A percentile compares a stretch with the other conserved stretches of the same genome.
phyloP scores from a whole-genome alignment of 768 basidiomycete genomes.

The Glaciozyma antarctica region DNA sequence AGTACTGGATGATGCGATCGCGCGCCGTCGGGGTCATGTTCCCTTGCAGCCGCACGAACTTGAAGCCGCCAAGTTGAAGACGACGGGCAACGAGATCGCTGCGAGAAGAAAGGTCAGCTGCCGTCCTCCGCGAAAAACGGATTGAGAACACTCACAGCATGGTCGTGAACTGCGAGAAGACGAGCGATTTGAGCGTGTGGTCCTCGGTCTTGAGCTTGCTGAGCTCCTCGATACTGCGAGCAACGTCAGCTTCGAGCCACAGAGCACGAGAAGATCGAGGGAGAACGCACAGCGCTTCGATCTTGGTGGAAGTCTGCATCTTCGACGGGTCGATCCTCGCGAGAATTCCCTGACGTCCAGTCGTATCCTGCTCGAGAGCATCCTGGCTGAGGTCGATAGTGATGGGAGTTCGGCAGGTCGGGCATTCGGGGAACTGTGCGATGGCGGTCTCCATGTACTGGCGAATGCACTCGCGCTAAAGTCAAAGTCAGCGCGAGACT shows the following conservation, averaged over 20 bases:
- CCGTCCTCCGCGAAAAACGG: not conserved
- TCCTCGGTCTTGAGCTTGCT: constrained; percentile 72
- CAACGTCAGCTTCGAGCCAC: not conserved
- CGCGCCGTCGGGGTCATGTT: constrained; percentile 94
- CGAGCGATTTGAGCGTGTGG: constrained; percentile 86
- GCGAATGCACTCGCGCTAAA: constrained; percentile 83
- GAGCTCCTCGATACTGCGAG: constrained; percentile 63
- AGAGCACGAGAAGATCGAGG: too few species aligned
- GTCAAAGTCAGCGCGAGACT: not conserved
- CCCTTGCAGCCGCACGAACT: constrained; percentile 84
- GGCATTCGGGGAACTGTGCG: constrained; percentile 80
- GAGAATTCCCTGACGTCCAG: constrained; percentile 77
- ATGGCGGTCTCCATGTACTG: constrained; percentile 74
- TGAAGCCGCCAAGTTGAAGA: constrained; percentile 83
- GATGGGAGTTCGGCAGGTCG: constrained; percentile 82
- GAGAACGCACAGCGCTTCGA: constrained; percentile 60
- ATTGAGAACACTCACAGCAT: constrained; percentile 47
- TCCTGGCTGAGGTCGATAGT: constrained; percentile 95
- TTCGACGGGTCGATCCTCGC: constrained; percentile 77
- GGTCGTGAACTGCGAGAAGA: constrained; percentile 92
- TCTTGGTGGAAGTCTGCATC: constrained; percentile 94
- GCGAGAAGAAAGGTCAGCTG: constrained; percentile 18
- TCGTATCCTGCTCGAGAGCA: constrained; percentile 71
- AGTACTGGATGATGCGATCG: constrained; percentile 46
- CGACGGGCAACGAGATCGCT: constrained; percentile 82